Conservation (phyloP, 805 yeast species). For the Starmerella stigmatis region DNA sequence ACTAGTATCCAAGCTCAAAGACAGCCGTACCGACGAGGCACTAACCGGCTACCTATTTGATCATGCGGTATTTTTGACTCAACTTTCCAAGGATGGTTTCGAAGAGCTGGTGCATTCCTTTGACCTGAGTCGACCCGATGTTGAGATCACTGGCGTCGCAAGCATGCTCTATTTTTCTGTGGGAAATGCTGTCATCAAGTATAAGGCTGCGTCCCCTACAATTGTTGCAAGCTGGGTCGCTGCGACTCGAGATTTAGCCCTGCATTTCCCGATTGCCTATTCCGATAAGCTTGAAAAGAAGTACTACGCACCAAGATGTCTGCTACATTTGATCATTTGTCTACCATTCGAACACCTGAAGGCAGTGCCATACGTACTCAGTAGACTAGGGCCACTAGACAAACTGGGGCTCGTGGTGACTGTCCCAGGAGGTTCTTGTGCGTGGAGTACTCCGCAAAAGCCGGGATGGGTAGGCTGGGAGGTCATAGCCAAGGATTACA, state of each 20-base stretch:
- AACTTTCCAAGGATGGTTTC: conserved; percentile 2
- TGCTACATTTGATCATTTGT: conserved; percentile 11
- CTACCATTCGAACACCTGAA: conserved; percentile 3
- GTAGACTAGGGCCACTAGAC: conserved; percentile 14
- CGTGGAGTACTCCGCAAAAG: conserved; percentile 10
- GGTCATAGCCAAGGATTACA: neutral
- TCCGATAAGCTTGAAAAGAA: neutral
- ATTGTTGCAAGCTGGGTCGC: conserved; percentile 9
- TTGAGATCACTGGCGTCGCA: neutral
- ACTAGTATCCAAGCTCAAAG: neutral
- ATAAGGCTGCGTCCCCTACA: neutral
- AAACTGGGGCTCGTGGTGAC: conserved; percentile 13
- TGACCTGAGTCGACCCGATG: conserved; percentile 1
- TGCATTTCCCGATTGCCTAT: conserved; percentile 6
- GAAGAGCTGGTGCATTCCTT: conserved; percentile 4
- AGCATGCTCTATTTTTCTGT: neutral
- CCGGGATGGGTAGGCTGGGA: conserved; percentile 17
- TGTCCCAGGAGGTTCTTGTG: conserved; percentile 1
- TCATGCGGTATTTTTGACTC: conserved; percentile 1
- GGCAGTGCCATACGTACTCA: conserved; percentile 7
- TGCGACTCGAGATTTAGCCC: conserved; percentile 2
- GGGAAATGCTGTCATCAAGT: neutral
- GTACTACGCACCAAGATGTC: neutral
- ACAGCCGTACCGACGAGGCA: neutral
- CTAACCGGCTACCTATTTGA: conserved; percentile 12